Evolutionary conservation across 2,329 filamentous ascomycete genomes (phyloP), one percentile per base, ranked within the genome.

Genomic region (Alternaria consortialis): DNA sequence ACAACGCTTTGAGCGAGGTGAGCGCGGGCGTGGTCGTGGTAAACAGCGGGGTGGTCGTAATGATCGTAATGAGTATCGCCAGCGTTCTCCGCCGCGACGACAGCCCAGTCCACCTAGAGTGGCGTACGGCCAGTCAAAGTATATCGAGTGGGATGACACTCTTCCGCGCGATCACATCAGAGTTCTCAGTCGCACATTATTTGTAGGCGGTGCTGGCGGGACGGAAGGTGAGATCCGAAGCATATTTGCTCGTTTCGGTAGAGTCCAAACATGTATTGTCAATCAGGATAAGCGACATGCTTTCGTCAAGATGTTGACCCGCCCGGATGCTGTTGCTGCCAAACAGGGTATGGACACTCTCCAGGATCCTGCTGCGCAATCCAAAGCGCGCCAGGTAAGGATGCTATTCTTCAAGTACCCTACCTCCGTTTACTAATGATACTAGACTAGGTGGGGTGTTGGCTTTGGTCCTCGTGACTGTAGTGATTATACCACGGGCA

Each of bases 241-340:
- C 52, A 88, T 97, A 44, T 99, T 99, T 79, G 85, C 84, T 73
- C 88, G 88, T 46, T 97, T 90, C 75, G 95, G 95, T 60, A 84
- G 89, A 54, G 95, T 99, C 4, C 95, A 99, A 80, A 97, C 94
- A 1, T 98, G 94, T 80, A 99, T 99, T 67, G 94, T 97, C 68
- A 98, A 99, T 82, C 91, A 93, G 74, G 95, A 99, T 75, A 99
- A 98, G 82, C 91, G 95, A 17, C 95, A 99, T 79, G 95, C 95
- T 6, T 99, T 99, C 77, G 94, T 99, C 74, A 99, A 99, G 82
- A 99, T 99, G 95, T 87, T 95, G 68, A 95, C 88, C 65, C 92
- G 96, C 37, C 86, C 88, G 64, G 93, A 97, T 79, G 94, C 95
- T 13, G 86, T 97, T 60, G 83, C 79, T 64, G 95, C 95, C 52